Percentiles rank a stretch among this genome's conserved stretches.
Evolutionary conservation across 108 stramenopile genomes (phyloP).

Genomic region (Mediolabrus comicus): DNA sequence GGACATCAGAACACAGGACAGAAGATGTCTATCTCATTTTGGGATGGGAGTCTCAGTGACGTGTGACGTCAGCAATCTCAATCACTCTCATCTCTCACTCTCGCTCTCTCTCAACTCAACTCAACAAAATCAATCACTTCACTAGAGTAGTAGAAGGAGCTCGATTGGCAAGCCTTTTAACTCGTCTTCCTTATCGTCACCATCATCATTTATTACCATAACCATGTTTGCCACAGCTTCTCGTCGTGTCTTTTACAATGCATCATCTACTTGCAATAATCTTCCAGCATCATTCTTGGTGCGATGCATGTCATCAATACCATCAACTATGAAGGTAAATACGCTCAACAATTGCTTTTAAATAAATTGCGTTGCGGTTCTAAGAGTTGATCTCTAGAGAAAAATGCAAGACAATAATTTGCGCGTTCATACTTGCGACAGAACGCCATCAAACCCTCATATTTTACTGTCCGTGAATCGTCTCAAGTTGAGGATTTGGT

Average conservation of each 20-base stretch:
- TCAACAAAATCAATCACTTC: too few relatives aligned
- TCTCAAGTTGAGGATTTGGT: slow-evolving; percentile 22
- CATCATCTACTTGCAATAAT: slow-evolving; percentile 1
- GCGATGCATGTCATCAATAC: slow-evolving; percentile 58
- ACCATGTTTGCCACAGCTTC: slow-evolving; percentile 39
- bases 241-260: slow-evolving; percentile 23
- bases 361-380: neutral
- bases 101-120: too few relatives aligned
- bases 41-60: too few relatives aligned
- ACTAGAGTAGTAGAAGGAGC: too few relatives aligned
- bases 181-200: neutral
- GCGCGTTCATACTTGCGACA: slow-evolving; percentile 46
- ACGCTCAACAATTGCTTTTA: neutral
- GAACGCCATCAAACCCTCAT: slow-evolving; percentile 30
- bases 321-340: slow-evolving; percentile 56
- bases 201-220: neutral
- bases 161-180: too few relatives aligned
- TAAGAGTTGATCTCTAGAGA: neutral
- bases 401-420: neutral
- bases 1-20: too few relatives aligned
- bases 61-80: too few relatives aligned
- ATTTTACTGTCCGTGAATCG: neutral
- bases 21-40: too few relatives aligned
- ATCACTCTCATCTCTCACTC: too few relatives aligned
- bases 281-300: slow-evolving; percentile 1